Evolutionary conservation across 352 stramenopile genomes (phyloP).

Genomic region (Phytophthora syringae): DNA sequence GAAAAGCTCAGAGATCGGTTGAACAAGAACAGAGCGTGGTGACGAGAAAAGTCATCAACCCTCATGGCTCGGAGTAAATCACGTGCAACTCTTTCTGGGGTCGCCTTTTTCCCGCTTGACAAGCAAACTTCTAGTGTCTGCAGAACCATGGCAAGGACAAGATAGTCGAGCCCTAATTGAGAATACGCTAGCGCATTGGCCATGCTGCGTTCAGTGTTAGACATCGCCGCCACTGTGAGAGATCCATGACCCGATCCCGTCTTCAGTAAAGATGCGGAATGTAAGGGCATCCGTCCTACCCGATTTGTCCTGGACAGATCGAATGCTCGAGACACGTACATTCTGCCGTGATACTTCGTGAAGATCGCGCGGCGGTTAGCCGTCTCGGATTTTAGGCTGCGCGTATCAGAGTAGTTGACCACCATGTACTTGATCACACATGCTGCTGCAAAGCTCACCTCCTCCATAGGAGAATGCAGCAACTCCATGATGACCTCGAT

Average conservation of each 20-base stretch:
- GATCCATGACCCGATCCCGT: constrained; percentile 26
- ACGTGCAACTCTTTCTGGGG: constrained; percentile 72
- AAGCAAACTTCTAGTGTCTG: constrained; percentile 88
- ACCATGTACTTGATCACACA: constrained; percentile 91
- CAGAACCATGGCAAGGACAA: constrained; percentile 78
- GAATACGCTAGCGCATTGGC: constrained; percentile 83
- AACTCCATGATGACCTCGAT: constrained; percentile 90
- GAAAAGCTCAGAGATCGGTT: constrained; percentile 89
- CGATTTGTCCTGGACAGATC: constrained; percentile 82
- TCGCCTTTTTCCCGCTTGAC: constrained; percentile 86
- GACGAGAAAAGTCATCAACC: constrained; percentile 87
- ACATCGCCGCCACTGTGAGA: constrained; percentile 40
- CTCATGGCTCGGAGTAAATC: constrained; percentile 86
- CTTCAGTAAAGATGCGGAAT: constrained; percentile 35
- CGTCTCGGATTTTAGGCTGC: constrained; percentile 86
- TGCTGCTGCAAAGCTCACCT: constrained; percentile 85
- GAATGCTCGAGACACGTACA: constrained; percentile 85
- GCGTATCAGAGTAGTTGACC: constrained; percentile 90
- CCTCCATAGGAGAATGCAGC: constrained; percentile 84
- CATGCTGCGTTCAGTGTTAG: constrained; percentile 76
- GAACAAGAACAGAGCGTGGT: constrained; percentile 86
- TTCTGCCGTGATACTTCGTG: constrained; percentile 81
- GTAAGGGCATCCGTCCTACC: constrained; percentile 53
- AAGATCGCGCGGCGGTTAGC: constrained; percentile 86
- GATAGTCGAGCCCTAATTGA: constrained; percentile 80